Percentiles rank a stretch among this genome's conserved stretches.
phyloP scores from a whole-genome alignment of 108 stramenopile genomes.

The Bacterosira constricta region DNA sequence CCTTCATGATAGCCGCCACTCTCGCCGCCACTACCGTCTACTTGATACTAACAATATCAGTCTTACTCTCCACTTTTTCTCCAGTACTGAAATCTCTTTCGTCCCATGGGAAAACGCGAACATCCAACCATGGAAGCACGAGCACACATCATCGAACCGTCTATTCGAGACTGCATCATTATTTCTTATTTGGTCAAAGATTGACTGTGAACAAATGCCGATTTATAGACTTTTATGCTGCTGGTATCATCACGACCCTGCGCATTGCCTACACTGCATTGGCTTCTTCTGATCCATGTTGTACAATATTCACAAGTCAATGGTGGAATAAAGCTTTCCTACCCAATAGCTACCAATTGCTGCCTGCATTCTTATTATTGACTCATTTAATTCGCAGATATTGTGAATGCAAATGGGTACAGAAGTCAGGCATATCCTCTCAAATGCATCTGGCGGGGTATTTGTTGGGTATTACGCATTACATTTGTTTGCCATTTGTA shows the following conservation, averaged over 20 bases:
- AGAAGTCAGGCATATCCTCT: conserved; percentile 47
- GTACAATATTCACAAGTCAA: background rate
- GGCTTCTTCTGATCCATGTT: conserved; percentile 33
- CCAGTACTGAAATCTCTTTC: conserved; percentile 39
- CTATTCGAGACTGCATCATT: background rate
- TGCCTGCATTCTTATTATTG: conserved; percentile 19
- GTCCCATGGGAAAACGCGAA: conserved; percentile 61
- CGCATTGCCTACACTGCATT: background rate
- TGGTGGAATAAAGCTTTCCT: background rate
- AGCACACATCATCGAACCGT: background rate
- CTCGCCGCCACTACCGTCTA: conserved; percentile 35
- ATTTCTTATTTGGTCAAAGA: background rate
- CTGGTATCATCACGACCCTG: conserved; percentile 34
- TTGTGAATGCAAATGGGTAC: conserved; percentile 67
- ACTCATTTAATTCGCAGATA: conserved; percentile 41
- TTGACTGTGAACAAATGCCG: conserved; percentile 30
- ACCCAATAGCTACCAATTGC: background rate
- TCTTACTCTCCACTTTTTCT: conserved; percentile 47
- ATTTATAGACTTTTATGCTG: conserved; percentile 60
- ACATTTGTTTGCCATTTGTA: conserved; percentile 66
- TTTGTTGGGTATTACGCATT: conserved; percentile 65
- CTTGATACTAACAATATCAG: conserved; percentile 41
- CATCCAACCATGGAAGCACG: background rate
- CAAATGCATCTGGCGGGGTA: conserved; percentile 80
- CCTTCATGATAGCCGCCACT: background rate